These are phyloP conservation scores for Aureobasidium lini DNA, from an alignment of 2,329 filamentous ascomycete species.

Conservation along the genomic window DNA sequence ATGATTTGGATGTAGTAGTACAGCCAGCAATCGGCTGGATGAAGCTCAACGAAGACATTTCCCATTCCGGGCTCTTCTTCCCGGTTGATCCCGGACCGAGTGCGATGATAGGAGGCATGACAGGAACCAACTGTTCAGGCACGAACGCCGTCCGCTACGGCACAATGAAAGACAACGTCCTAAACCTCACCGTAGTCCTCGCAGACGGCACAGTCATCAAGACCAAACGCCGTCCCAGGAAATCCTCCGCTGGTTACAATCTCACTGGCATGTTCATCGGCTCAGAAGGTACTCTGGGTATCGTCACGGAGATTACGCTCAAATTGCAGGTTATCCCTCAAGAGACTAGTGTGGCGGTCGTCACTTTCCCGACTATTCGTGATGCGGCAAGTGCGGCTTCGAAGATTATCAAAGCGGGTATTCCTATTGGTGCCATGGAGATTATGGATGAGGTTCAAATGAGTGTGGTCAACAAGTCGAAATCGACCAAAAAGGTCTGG, in stretches of 20 bases:
- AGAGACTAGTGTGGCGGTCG: slow-evolving; percentile 69
- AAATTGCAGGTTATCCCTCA: slow-evolving; percentile 72
- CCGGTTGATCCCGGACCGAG: slow-evolving; percentile 76
- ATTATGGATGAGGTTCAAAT: slow-evolving; percentile 88
- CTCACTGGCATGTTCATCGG: slow-evolving; percentile 73
- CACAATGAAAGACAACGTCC: slow-evolving; percentile 83
- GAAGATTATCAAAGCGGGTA: slow-evolving; percentile 65
- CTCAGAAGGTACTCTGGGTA: slow-evolving; percentile 70
- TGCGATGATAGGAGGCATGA: slow-evolving; percentile 76
- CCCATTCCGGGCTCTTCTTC: slow-evolving; percentile 74
- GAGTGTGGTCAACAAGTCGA: slow-evolving; percentile 69
- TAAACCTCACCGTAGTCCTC: slow-evolving; percentile 73
- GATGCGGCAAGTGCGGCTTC: slow-evolving; percentile 69
- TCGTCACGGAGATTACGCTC: slow-evolving; percentile 76
- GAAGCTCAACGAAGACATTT: slow-evolving; percentile 69
- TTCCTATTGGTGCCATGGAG: slow-evolving; percentile 71
- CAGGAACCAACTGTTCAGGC: slow-evolving; percentile 65
- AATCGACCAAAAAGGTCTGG: slow-evolving; percentile 64
- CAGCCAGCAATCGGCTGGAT: slow-evolving; percentile 93
- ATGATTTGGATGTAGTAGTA: slow-evolving; percentile 88
- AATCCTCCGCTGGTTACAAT: slow-evolving; percentile 78
- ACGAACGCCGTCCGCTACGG: slow-evolving; percentile 77
- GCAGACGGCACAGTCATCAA: slow-evolving; percentile 74
- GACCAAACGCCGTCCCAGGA: slow-evolving; percentile 65
- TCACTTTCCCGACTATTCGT: slow-evolving; percentile 69